Conservation (phyloP, 805 yeast genomes). For the Candida ortonii region DNA sequence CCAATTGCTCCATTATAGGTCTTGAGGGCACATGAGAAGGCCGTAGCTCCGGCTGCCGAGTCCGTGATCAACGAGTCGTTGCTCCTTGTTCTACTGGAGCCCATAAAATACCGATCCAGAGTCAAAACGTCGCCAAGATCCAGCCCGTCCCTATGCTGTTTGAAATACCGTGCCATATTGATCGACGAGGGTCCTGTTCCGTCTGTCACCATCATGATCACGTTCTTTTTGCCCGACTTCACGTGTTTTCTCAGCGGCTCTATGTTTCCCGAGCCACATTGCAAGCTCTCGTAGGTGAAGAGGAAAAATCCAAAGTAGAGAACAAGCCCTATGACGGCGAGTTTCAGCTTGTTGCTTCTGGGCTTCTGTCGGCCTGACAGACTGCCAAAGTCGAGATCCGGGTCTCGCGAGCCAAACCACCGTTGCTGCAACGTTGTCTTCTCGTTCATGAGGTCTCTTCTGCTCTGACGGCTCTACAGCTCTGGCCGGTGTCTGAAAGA, state of each 20-base stretch:
- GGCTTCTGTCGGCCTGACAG: conserved; percentile 1
- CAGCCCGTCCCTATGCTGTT: conserved; percentile 57
- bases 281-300: conserved; percentile 1
- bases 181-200: conserved; percentile 95
- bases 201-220: conserved; percentile 86
- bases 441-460: too few relatives aligned
- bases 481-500: too few relatives aligned
- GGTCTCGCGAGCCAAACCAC: not conserved
- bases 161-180: conserved; percentile 73
- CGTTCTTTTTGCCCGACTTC: conserved; percentile 52
- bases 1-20: conserved; percentile 90
- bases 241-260: not conserved
- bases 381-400: not conserved
- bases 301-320: conserved; percentile 6
- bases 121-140: conserved; percentile 53
- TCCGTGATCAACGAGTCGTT: conserved; percentile 78
- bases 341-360: conserved; percentile 7
- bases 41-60: conserved; percentile 97
- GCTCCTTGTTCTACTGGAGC: conserved; percentile 82
- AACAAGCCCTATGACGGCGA: conserved; percentile 4
- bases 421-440: not conserved
- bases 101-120: conserved; percentile 70
- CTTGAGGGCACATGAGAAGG: conserved; percentile 81
- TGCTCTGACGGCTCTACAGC: too few relatives aligned
- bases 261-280: too few relatives aligned